A percentile compares a stretch with the other conserved stretches of the same genome.
These are phyloP conservation scores for Calonectria leucothoes DNA, from an alignment of 2,329 filamentous ascomycete genomes.

Conservation along the genomic window DNA sequence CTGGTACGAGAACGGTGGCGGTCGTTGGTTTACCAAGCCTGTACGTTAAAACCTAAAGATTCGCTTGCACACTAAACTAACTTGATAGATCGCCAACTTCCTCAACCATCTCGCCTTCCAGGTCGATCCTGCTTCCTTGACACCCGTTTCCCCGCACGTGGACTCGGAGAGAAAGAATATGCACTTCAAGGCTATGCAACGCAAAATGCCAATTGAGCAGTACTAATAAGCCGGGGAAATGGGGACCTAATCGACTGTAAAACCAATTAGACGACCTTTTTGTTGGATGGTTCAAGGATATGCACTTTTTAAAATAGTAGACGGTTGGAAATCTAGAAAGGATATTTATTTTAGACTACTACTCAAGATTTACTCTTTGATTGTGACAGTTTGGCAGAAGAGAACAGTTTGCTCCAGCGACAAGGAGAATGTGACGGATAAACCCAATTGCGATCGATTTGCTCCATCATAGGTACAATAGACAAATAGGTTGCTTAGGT, in stretches of 20 bases:
- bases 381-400: not conserved
- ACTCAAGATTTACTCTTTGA: not conserved
- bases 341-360: not conserved
- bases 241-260: not conserved
- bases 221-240: constrained; percentile 1
- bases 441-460: not conserved
- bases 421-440: too few relatives aligned
- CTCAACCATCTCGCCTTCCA: constrained; percentile 65
- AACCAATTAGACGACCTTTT: not conserved
- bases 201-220: constrained; percentile 61
- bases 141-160: constrained; percentile 48
- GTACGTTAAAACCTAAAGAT: constrained; percentile 49
- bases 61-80: not conserved
- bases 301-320: not conserved
- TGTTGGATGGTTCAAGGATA: not conserved
- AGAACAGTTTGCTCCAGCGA: too few relatives aligned
- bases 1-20: constrained; percentile 89
- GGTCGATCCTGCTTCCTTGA: constrained; percentile 70
- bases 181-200: constrained; percentile 75
- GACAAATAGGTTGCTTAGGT: not conserved
- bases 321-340: not conserved
- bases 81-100: constrained; percentile 54
- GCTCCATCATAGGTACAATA: not conserved
- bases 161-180: constrained; percentile 51
- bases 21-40: constrained; percentile 88